These are phyloP conservation scores for Globisporangium paddicum DNA, from an alignment of 352 stramenopile genomes.

Conservation along the genomic window DNA sequence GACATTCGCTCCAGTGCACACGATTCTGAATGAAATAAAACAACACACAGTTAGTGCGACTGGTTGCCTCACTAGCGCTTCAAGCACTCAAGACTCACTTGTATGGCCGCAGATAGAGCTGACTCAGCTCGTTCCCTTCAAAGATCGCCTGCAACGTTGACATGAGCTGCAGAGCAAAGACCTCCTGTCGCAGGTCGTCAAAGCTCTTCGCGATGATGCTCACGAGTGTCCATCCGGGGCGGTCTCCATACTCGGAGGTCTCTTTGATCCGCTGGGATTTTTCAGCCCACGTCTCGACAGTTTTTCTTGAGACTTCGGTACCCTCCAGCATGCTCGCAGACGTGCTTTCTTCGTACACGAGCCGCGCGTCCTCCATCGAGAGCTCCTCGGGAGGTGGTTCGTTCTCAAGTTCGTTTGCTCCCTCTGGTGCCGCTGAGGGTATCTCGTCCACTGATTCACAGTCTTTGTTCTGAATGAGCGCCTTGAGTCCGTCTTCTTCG, in stretches of 20 bases:
- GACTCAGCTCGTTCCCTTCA: conserved; percentile 19
- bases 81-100: conserved; percentile 11
- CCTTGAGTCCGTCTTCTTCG: conserved; percentile 3
- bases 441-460: neutral
- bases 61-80: neutral
- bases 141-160: conserved; percentile 24
- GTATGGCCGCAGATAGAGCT: conserved; percentile 31
- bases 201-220: conserved; percentile 40
- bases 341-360: conserved; percentile 27
- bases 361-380: conserved; percentile 21
- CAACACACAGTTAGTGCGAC: neutral
- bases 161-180: conserved; percentile 37
- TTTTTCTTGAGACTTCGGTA: neutral
- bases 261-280: conserved; percentile 16
- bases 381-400: conserved; percentile 15
- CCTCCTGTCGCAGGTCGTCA: conserved; percentile 34
- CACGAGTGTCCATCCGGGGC: conserved; percentile 28
- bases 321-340: conserved; percentile 5
- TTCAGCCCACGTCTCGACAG: conserved; percentile 14
- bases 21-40: conserved; percentile 51
- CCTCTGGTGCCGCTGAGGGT: neutral
- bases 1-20: conserved; percentile 83
- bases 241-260: conserved; percentile 15
- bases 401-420: conserved; percentile 8
- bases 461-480: neutral